Evolutionary conservation across 1,284 basidiomycete species (phyloP).

Genomic region (Rugosomyces carneus): DNA sequence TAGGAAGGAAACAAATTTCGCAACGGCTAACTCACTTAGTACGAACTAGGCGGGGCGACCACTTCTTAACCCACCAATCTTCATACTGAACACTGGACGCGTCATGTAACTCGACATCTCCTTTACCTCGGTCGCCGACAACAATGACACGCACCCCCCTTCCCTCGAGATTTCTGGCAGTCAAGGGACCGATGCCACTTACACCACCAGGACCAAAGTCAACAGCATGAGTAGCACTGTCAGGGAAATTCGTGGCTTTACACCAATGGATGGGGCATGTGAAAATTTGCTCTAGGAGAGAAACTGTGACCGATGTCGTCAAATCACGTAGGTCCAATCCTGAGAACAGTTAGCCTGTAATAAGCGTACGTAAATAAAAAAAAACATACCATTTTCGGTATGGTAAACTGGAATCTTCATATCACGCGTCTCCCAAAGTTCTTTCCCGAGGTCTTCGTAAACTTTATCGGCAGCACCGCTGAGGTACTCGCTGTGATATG

Average conservation of each 20-base stretch:
- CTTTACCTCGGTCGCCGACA: slow-evolving; percentile 80
- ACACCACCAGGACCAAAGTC: slow-evolving; percentile 96
- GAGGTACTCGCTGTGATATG: slow-evolving; percentile 91
- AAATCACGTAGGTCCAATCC: slow-evolving; percentile 76
- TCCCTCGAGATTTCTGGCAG: slow-evolving; percentile 87
- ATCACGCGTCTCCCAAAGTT: slow-evolving; percentile 75
- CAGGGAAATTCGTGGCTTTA: slow-evolving; percentile 84
- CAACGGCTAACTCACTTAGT: slow-evolving; percentile 56
- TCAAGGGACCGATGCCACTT: slow-evolving; percentile 90
- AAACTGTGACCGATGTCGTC: slow-evolving; percentile 66
- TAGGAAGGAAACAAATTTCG: slow-evolving; percentile 6
- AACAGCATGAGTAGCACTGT: slow-evolving; percentile 87
- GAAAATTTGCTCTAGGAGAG: slow-evolving; percentile 91
- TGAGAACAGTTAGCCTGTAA: slow-evolving; percentile 27
- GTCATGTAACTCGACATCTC: slow-evolving; percentile 81
- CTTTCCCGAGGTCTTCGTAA: slow-evolving; percentile 70
- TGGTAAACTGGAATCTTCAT: slow-evolving; percentile 85
- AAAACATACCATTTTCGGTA: slow-evolving; percentile 79
- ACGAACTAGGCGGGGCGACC: slow-evolving; percentile 79
- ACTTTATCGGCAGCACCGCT: slow-evolving; percentile 71
- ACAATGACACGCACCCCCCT: slow-evolving; percentile 88
- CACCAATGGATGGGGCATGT: slow-evolving; percentile 90
- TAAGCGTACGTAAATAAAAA: slow-evolving; percentile 6
- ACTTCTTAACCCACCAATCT: slow-evolving; percentile 89
- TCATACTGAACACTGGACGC: slow-evolving; percentile 66